Evolutionary conservation across 2,329 filamentous ascomycete species (phyloP), one percentile per base, ranked within the genome.

Genomic region (Ilyonectria mors-panacis): DNA sequence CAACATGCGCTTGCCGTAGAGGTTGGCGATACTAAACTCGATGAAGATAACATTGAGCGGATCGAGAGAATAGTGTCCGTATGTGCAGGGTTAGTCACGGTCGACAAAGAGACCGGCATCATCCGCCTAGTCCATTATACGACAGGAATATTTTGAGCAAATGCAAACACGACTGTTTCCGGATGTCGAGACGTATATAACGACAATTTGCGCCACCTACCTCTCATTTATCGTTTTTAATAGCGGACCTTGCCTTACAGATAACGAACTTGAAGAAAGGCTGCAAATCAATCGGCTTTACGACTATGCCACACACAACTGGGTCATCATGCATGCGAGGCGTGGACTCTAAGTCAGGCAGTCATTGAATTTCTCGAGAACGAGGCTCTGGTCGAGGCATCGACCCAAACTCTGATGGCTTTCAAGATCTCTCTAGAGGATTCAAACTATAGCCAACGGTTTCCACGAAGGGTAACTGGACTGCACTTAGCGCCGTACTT

Each of bases 91-190:
- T 28, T 30, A 17, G 47, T 50, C 21, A 50, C 47, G 4, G 47
- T 50, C 6, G 47, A 50, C 6, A 8, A 50, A 28, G 15, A 39
- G 17, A 84, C 75, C 33, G 23, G 73, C 12, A 73, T 81, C 19
- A 75, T 85, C 7, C 77, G 82, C 1, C 65, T 86, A 0, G 81
- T 84, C 1, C 84, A 86, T 63, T 82, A 82, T 63, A 85, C 84
- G 0, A 77, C 82, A 85, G 50, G 80, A 85, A 50, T 86, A 83
- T 66, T 78, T 86, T 28, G 72, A 81, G 17, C 51, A 67, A 8
- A 79, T 64, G 1, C 45, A 63, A 7, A 7, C 0, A 45, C 37
- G 0, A 4, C 81, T 78, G 74, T 79, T 85, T 59, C 75, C 75
- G 0, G n/a, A 72, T 19, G 75, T 77, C 0, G 61, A 82, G 3